Conservation (phyloP, 257 asterid genomes). For the Jasminum sambac region DNA sequence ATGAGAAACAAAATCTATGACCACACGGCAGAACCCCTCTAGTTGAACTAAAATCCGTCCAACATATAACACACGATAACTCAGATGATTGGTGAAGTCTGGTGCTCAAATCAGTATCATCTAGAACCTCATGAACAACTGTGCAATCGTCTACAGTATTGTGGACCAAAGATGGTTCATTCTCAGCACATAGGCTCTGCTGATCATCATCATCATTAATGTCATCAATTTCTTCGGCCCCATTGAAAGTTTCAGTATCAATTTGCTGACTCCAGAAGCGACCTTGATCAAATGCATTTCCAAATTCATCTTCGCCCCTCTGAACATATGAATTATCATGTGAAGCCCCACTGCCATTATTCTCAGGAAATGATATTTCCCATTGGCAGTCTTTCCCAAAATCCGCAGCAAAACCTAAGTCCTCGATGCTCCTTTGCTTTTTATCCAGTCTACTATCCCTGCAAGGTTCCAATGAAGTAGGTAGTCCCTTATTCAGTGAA, state of each 20-base stretch:
- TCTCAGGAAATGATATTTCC: slow-evolving; percentile 22
- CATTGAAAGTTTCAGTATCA: slow-evolving; percentile 24
- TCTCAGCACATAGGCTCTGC: slow-evolving; percentile 21
- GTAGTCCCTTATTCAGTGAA: slow-evolving; percentile 43
- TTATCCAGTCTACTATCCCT: slow-evolving; percentile 59
- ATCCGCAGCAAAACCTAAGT: slow-evolving; percentile 35
- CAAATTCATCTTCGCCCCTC: slow-evolving; percentile 31
- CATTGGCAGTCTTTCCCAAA: slow-evolving; percentile 33
- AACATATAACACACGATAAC: slow-evolving; percentile 87
- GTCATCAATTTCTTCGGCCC: slow-evolving; percentile 32
- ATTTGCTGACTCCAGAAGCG: slow-evolving; percentile 19
- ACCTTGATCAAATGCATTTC: slow-evolving; percentile 29
- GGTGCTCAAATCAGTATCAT: slow-evolving; percentile 26
- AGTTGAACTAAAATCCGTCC: slow-evolving; percentile 76
- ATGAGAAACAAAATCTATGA: slow-evolving; percentile 85
- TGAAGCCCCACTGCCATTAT: slow-evolving; percentile 19
- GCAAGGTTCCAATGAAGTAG: slow-evolving; percentile 30
- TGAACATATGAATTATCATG: slow-evolving; percentile 34
- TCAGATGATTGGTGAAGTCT: slow-evolving; percentile 38
- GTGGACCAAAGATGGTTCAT: slow-evolving; percentile 24
- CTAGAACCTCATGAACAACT: slow-evolving; percentile 30
- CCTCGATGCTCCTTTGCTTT: slow-evolving; percentile 37
- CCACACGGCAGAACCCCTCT: slow-evolving; percentile 93
- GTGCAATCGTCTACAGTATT: slow-evolving; percentile 30
- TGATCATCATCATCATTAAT: slow-evolving; percentile 32